These are phyloP conservation scores for Zopfochytrium polystomum DNA, from an alignment of 371 early-diverging fungal genomes.

Conservation along the genomic window DNA sequence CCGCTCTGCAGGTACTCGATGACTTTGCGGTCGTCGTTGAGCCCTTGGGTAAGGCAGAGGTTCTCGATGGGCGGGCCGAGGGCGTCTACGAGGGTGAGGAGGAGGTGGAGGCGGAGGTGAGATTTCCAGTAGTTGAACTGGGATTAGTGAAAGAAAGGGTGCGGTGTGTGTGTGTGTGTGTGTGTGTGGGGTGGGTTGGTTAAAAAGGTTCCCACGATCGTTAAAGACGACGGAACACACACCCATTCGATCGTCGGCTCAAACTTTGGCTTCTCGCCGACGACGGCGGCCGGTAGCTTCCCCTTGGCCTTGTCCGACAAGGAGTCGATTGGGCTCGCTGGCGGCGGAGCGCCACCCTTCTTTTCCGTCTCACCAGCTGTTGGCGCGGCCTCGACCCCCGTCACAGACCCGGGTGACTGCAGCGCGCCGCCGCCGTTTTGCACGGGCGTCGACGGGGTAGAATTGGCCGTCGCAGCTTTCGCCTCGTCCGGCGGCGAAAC, in stretches of 20 bases:
- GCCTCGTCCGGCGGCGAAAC: too few relatives aligned
- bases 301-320: constrained; percentile 62
- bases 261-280: constrained; percentile 56
- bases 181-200: too few relatives aligned
- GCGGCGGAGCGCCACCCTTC: too few relatives aligned
- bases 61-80: constrained; percentile 64
- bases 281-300: constrained; percentile 48
- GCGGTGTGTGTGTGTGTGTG: too few relatives aligned
- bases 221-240: neutral
- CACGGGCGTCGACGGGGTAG: too few relatives aligned
- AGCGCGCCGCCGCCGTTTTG: too few relatives aligned
- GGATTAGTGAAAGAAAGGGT: neutral
- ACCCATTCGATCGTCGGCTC: neutral
- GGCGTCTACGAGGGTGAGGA: constrained; percentile 55
- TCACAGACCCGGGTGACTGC: too few relatives aligned
- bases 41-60: constrained; percentile 36
- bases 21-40: constrained; percentile 45
- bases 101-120: too few relatives aligned
- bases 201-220: neutral
- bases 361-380: too few relatives aligned
- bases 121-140: constrained; percentile 63
- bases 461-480: too few relatives aligned
- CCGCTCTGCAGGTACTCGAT: constrained; percentile 38
- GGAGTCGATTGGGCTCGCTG: neutral
- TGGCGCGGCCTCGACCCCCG: too few relatives aligned